Base-by-base conservation (phyloP, 78 protist species). In the Emiliania huxleyi region DNA sequence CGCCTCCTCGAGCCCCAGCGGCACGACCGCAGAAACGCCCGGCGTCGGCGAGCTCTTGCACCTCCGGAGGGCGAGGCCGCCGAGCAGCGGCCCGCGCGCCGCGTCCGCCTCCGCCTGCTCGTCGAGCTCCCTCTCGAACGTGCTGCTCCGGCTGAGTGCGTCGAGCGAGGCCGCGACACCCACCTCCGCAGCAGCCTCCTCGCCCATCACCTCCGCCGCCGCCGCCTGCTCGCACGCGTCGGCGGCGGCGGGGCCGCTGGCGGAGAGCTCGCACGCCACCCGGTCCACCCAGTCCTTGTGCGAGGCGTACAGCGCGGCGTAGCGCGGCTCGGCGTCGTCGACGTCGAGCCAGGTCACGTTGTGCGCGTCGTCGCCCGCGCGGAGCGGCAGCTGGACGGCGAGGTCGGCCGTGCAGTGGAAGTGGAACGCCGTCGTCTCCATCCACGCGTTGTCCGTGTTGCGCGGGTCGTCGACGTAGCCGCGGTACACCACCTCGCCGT, bases 401-500 rank as follows among this genome's bases (percentile, higher is more conserved):
- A 44, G 89, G 0, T 40, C 56, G 25, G 38, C 56, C 23, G 3
- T 26, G 46, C 85, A 77, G 46, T 94, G 95, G 56, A 94, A 91
- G 79, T 91, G 85, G 69, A 84, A 90, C 26, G 95, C 95, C 12
- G 89, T 87, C 69, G 95, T 94, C 90, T 94, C 95, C 90, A 94
- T 94, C 95, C 95, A 94, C 11, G 93, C 89, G 84, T 90, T 19
- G 94, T 89, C 91, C 48, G 91, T 89, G 37, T 46, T 89, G 48
- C 95, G 91, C 25, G 95, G 95, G 40, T 94, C 95, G 69, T 94
- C 95, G 21, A 94, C 95, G 83, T 94, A 94, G 56, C 95, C 95
- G 2, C 5, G 18, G 55, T 81, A 81, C 35, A 44, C 89, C 35
- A 77, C 81, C 44, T 5, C 33, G 12, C 87, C 87, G 19, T 6